Conservation (phyloP, 352 stramenopile species). For the Phytophthora cryptogea region DNA sequence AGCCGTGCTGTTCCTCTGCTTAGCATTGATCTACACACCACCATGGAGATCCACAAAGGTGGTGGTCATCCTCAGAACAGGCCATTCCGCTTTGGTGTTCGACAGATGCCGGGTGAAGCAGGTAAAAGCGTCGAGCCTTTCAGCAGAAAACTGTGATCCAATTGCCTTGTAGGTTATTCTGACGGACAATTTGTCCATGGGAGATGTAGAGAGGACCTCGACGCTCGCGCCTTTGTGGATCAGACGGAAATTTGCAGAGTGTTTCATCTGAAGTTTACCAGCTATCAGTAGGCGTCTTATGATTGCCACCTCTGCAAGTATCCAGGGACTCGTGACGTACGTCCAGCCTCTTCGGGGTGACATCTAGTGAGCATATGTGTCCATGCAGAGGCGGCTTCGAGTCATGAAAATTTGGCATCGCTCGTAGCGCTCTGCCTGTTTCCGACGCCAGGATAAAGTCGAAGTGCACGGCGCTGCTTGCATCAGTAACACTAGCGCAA, state of each 20-base stretch:
- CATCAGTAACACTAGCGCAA: background rate
- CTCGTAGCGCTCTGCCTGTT: too few relatives aligned
- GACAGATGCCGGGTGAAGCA: constrained; percentile 25
- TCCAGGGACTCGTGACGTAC: constrained; percentile 5
- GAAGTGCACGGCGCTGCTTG: background rate
- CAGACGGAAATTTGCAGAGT: constrained; percentile 22
- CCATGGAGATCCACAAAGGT: background rate
- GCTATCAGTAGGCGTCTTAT: constrained; percentile 8
- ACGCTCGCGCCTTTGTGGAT: constrained; percentile 22
- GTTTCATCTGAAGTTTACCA: constrained; percentile 21
- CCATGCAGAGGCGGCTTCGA: constrained; percentile 10
- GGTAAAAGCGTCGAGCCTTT: constrained; percentile 10
- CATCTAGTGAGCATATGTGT: constrained; percentile 15
- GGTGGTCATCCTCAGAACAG: constrained; percentile 11
- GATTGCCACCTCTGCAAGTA: constrained; percentile 7
- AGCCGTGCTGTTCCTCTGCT: background rate
- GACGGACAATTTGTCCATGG: background rate
- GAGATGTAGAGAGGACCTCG: constrained; percentile 4
- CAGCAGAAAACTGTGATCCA: constrained; percentile 5
- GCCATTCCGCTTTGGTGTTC: constrained; percentile 14
- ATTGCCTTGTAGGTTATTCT: background rate
- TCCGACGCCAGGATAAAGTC: too few relatives aligned
- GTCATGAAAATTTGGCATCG: background rate
- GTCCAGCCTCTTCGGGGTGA: constrained; percentile 20
- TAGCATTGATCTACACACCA: background rate